These are phyloP conservation scores for Leishmania major DNA, from an alignment of 208 protist species.

Conservation along the genomic window DNA sequence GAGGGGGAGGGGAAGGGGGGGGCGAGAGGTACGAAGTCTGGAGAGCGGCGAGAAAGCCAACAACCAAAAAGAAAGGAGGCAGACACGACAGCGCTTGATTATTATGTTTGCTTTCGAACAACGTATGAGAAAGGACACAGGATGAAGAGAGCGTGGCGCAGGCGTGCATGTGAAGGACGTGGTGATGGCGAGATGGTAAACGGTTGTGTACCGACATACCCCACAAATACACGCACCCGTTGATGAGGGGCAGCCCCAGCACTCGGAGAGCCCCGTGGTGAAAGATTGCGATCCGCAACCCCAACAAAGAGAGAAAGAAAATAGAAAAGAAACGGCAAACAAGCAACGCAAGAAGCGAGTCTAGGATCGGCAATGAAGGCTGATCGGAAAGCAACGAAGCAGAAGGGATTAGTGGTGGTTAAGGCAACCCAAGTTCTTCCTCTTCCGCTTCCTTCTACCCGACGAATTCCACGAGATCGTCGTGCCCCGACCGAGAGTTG, in stretches of 20 bases:
- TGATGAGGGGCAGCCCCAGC: background rate
- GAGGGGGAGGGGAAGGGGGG: background rate
- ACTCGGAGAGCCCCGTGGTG: background rate
- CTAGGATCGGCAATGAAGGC: background rate
- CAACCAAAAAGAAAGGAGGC: background rate
- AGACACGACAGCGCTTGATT: background rate
- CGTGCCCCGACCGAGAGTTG: background rate
- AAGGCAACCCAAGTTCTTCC: background rate
- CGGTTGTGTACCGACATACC: background rate
- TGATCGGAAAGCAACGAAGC: background rate
- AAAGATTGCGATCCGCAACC: background rate
- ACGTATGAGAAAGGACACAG: background rate
- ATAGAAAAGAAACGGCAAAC: background rate
- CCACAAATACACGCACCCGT: background rate
- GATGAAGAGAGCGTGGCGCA: background rate
- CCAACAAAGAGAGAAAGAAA: background rate
- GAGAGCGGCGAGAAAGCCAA: background rate
- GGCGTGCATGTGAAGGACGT: background rate
- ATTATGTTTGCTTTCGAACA: background rate
- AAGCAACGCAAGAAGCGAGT: background rate
- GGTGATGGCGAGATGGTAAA: background rate
- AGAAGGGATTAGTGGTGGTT: background rate
- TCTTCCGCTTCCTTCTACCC: background rate
- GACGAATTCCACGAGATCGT: background rate
- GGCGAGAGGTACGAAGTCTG: background rate